Percentiles rank a stretch among this genome's conserved stretches.
These are phyloP conservation scores for Penicillium cosmopolitanum DNA, from an alignment of 495 filamentous ascomycete genomes.

Conservation along the genomic window DNA sequence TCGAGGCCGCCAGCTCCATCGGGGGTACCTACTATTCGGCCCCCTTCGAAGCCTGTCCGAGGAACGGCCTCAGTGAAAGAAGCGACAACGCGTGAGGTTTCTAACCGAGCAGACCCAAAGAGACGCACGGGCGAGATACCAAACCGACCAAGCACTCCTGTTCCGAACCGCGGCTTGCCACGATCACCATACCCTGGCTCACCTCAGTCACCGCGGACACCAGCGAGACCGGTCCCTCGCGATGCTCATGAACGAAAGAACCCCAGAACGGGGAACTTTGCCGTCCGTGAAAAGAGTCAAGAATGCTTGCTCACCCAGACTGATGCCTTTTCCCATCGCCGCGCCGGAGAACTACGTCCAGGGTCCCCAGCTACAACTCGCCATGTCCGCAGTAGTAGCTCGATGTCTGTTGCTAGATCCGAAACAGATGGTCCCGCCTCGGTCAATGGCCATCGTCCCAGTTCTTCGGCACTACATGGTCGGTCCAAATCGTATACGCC, in stretches of 20 bases:
- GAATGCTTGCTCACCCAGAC: constrained; percentile 63
- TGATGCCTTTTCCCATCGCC: constrained; percentile 62
- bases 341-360: constrained; percentile 48
- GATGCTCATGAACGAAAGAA: constrained; percentile 22
- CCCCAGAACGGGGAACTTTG: constrained; percentile 51
- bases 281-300: constrained; percentile 56
- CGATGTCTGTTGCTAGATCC: constrained; percentile 49
- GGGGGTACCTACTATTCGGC: constrained; percentile 12
- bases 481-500: constrained; percentile 48
- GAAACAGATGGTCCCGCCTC: constrained; percentile 47
- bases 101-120: constrained; percentile 16
- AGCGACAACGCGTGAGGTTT: constrained; percentile 20
- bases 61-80: constrained; percentile 28
- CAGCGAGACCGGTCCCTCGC: constrained; percentile 26
- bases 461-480: constrained; percentile 36
- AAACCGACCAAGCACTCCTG: constrained; percentile 26
- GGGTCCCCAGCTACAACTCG: constrained; percentile 50
- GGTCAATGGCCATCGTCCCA: constrained; percentile 35
- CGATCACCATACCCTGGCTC: constrained; percentile 39
- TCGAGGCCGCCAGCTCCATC: constrained; percentile 20
- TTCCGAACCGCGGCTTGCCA: constrained; percentile 45
- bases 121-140: constrained; percentile 17
- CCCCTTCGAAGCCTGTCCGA: constrained; percentile 21
- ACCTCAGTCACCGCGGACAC: constrained; percentile 28
- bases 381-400: constrained; percentile 54